Base-by-base conservation (phyloP, 768 basidiomycete species). In the Leccinum incarnatum region DNA sequence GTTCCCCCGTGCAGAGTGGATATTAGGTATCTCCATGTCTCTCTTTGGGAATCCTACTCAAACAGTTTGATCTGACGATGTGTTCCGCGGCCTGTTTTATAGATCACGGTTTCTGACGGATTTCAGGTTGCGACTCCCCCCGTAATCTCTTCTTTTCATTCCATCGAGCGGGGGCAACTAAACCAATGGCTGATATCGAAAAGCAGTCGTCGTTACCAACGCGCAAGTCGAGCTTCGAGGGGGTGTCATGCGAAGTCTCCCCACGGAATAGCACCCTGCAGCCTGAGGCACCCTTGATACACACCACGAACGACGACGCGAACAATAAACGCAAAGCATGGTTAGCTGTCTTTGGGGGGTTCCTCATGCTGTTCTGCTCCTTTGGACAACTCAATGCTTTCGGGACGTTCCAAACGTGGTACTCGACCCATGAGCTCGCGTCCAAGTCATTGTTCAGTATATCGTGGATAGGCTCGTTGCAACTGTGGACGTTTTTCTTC, bases 371-470 rank as follows among this genome's bases (percentile, higher is more conserved):
- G 8, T 83, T 88, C 72, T 86, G 81, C 67, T 83, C 86, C 2
- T 88, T 90, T 67, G 88, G 88, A 9, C 85, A 84, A 63, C 82
- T 89, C 76, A 86, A 78, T 54, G 81, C 87, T 48, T 90, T 89
- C 61, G 88, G 88, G 15, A 86, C 85, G 45, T 90, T 83, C 68
- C 85, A 88, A 68, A 72, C 83, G 12, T 89, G 83, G 82, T 89
- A 90, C 63, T 75, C 79, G 10, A 71, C 70, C 14, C 83, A 90
- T 68, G 83, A 89, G 68, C 77, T 90, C 17, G 67, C 69, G 17
- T 68, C 77, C 62, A 61, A 79, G 36, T 71, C 82, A 14, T 74
- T 83, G 14, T 84, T 83, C 37, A 80, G 77, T 23, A 85, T 89
- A 60, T 84, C 87, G 3, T 88, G 87, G 83, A 87, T 89, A 62